phyloP scores from a whole-genome alignment of 2,329 filamentous ascomycete species.

The Capronia coronata region DNA sequence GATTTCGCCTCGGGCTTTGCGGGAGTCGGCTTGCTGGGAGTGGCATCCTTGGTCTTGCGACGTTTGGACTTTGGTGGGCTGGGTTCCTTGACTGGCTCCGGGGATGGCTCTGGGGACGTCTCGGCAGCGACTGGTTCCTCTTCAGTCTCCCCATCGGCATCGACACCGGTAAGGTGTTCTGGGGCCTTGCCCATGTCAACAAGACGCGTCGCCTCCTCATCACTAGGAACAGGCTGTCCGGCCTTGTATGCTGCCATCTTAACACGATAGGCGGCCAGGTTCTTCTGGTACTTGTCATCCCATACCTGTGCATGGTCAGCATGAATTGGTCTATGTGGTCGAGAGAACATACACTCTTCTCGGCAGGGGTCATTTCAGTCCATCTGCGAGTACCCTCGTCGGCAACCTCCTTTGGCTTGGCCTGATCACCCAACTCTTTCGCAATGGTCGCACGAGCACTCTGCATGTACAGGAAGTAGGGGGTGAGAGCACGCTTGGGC shows the following conservation, averaged over 20 bases:
- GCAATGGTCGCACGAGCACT: constrained; percentile 77
- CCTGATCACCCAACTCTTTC: constrained; percentile 64
- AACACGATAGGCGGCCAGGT: constrained; percentile 51
- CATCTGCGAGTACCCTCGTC: constrained; percentile 82
- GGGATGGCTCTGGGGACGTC: constrained; percentile 33
- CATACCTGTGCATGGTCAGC: constrained; percentile 39
- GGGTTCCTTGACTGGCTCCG: constrained; percentile 38
- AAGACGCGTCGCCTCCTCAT: constrained; percentile 42
- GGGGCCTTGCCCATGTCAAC: constrained; percentile 35
- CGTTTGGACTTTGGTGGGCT: constrained; percentile 41
- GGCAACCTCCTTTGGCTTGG: constrained; percentile 78
- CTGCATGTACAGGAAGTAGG: constrained; percentile 93
- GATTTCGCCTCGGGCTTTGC: constrained; percentile 31
- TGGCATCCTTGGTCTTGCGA: constrained; percentile 38
- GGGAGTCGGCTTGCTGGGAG: constrained; percentile 36
- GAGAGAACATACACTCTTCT: constrained; percentile 57
- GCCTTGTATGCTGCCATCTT: constrained; percentile 53
- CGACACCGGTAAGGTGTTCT: constrained; percentile 19
- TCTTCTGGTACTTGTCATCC: constrained; percentile 52
- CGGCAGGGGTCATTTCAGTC: constrained; percentile 65
- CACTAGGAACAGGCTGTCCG: constrained; percentile 39
- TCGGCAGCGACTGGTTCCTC: constrained; percentile 31
- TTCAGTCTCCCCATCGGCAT: constrained; percentile 35
- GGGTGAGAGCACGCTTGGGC: constrained; percentile 86
- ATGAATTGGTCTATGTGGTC: neutral